Evolutionary conservation across 345 rosid species (phyloP), one percentile per base, ranked within the genome.

Genomic region (Acer yangbiense): DNA sequence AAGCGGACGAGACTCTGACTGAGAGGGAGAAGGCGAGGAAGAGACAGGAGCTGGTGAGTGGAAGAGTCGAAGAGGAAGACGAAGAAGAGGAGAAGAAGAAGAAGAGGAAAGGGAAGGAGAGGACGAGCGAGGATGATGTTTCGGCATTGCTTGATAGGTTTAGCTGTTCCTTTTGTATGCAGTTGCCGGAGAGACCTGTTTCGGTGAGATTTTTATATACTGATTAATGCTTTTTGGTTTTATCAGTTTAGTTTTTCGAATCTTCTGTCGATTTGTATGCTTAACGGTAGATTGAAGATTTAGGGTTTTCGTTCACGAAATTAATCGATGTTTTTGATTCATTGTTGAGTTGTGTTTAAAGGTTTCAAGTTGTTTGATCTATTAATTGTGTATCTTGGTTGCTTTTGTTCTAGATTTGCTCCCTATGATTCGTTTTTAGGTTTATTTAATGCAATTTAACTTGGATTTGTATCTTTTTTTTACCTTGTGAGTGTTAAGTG

Each of bases 151-250:
- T 82, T 89, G 16, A 81, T 65, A 6, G 85, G 78, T 77, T 91
- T 9, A 84, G 79, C 13, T 94, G 98, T 67, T 74, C 91, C 1
- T 81, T 90, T 25, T 94, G 98, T 72, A 79, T 83, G 83, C 86
- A 85, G 72, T 35, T 91, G 73, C 92, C 85, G 17, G 93, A 91
- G 14, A 83, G 91, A n/a, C 98, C 98, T 0, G 92, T 93, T 50
- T 84, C 98, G 79, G 98, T 93, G 69, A 20, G 89, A 71, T 82
- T 70, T 63, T 43, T 18, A 54, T 18, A 54, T 3, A 4, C 39
- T 79, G 1, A 18, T 35, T 50, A 12, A 3, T 11, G n/a, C 11
- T 74, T 23, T 23, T 61, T 21, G 39, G 54, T 61, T n/a, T 11
- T 20, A 2, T 41, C 25, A 3, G 13, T 7, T 1, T 43, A 21